Evolutionary conservation across 164 flowering plant genomes (phyloP).

Genomic region (Kalanchoe fedtschenkoi): DNA sequence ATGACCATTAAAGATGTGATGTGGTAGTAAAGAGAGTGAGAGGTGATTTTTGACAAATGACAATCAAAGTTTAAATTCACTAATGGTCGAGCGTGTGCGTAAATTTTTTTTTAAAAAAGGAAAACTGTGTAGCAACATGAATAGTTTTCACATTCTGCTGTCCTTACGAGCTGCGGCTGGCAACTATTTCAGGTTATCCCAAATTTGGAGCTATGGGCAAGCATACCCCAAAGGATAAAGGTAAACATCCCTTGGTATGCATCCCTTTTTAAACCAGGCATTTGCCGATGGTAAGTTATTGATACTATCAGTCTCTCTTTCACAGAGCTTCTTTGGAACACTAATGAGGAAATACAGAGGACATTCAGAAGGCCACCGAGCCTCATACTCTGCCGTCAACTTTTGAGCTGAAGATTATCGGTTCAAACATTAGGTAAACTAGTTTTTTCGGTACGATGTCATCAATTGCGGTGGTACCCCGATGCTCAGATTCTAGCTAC

Average conservation of each 20-base stretch:
- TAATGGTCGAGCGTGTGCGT: too few species aligned
- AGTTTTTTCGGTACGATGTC: too few species aligned
- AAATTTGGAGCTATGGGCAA: conserved; percentile 62
- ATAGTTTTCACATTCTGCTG: not conserved
- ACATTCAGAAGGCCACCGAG: conserved; percentile 39
- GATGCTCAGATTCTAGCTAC: too few species aligned
- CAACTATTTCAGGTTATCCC: conserved; percentile 46
- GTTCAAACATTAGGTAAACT: not conserved
- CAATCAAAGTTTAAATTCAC: too few species aligned
- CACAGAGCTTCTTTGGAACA: conserved; percentile 43
- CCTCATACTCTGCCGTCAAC: conserved; percentile 62
- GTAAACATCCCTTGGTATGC: conserved; percentile 16
- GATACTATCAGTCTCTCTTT: not conserved
- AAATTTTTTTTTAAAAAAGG: not conserved
- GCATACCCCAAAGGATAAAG: conserved; percentile 60
- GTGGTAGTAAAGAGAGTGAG: too few species aligned
- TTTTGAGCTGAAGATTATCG: conserved; percentile 28
- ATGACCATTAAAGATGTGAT: too few species aligned
- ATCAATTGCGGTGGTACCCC: too few species aligned
- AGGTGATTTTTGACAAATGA: not conserved
- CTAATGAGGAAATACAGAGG: conserved; percentile 44
- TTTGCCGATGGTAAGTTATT: not conserved
- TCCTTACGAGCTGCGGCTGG: not conserved
- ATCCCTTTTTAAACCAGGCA: not conserved
- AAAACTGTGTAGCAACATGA: not conserved